A percentile compares a stretch with the other conserved stretches of the same genome.
These are phyloP conservation scores for Mucor indicus DNA, from an alignment of 371 early-diverging fungal species.

Conservation along the genomic window DNA sequence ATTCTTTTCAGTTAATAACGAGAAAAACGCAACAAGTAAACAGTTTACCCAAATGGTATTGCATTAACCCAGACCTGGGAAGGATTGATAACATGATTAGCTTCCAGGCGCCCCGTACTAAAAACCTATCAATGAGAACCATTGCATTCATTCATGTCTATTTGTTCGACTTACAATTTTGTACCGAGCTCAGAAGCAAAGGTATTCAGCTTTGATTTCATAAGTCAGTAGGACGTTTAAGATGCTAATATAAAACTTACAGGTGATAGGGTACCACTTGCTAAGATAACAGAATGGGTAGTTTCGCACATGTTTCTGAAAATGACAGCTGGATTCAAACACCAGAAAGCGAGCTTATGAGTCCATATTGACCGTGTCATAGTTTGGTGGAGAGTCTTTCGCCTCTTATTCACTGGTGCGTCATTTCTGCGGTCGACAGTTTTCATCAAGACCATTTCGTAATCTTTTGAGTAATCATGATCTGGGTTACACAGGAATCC, in stretches of 20 bases:
- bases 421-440: too few relatives aligned
- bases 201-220: slow-evolving; percentile 44
- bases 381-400: too few relatives aligned
- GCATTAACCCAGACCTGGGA: slow-evolving; percentile 53
- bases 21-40: too few relatives aligned
- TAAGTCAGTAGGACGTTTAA: too few relatives aligned
- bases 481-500: slow-evolving; percentile 28
- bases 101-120: slow-evolving; percentile 41
- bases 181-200: slow-evolving; percentile 70
- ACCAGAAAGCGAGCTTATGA: slow-evolving; percentile 26
- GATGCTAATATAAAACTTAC: too few relatives aligned
- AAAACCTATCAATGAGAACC: too few relatives aligned
- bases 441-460: slow-evolving; percentile 44
- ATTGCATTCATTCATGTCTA: too few relatives aligned
- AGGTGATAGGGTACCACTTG: slow-evolving; percentile 86
- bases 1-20: not conserved
- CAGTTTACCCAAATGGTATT: slow-evolving; percentile 38
- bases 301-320: slow-evolving; percentile 49
- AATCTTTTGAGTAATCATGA: slow-evolving; percentile 33
- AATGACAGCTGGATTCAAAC: slow-evolving; percentile 64
- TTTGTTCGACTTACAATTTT: slow-evolving; percentile 32
- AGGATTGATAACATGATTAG: slow-evolving; percentile 57
- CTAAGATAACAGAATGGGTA: slow-evolving; percentile 67
- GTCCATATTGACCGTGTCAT: slow-evolving; percentile 9
- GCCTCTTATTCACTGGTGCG: too few relatives aligned